Evolutionary conservation across 2,329 filamentous ascomycete genomes (phyloP).

Genomic region (Ophiognomonia clavigignenti-juglandacearum): DNA sequence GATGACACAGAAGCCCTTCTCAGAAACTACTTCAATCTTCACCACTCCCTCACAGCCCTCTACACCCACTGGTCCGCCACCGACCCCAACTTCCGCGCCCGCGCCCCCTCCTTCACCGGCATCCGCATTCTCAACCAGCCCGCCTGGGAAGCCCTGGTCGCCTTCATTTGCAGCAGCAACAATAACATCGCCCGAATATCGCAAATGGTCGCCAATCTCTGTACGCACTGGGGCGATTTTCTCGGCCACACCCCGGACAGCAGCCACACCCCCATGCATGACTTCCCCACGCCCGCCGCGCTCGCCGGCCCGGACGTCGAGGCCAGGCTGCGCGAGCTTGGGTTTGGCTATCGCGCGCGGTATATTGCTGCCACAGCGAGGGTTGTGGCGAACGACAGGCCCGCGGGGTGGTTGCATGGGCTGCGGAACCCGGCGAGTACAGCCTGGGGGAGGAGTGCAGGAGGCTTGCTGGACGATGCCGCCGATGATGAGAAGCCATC

Average conservation of each 20-base stretch:
- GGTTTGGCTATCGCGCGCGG: constrained; percentile 91
- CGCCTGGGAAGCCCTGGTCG: constrained; percentile 88
- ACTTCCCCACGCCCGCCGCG: constrained; percentile 74
- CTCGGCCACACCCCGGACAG: constrained; percentile 58
- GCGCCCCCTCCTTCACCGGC: constrained; percentile 81
- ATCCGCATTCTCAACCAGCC: constrained; percentile 92
- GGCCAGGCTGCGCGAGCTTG: constrained; percentile 70
- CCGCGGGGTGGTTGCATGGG: constrained; percentile 69
- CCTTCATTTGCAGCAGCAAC: constrained; percentile 98
- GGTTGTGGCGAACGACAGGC: constrained; percentile 63
- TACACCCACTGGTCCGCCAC: constrained; percentile 45
- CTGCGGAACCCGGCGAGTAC: constrained; percentile 74
- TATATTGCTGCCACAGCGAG: constrained; percentile 85
- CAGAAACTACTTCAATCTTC: constrained; percentile 81
- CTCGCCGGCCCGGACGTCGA: constrained; percentile 76
- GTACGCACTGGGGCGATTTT: constrained; percentile 74
- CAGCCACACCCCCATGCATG: constrained; percentile 58
- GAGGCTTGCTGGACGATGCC: too few species aligned
- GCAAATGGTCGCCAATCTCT: constrained; percentile 94
- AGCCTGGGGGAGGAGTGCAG: constrained; percentile 37
- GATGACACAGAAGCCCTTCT: constrained; percentile 74
- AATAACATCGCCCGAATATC: constrained; percentile 96
- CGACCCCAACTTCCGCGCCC: constrained; percentile 84
- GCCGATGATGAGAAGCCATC: constrained; percentile 30
- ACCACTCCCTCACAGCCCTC: constrained; percentile 61